A percentile compares a stretch with the other conserved stretches of the same genome.
Conservation (phyloP, 768 basidiomycete species). For the Termitomyces sp. region DNA sequence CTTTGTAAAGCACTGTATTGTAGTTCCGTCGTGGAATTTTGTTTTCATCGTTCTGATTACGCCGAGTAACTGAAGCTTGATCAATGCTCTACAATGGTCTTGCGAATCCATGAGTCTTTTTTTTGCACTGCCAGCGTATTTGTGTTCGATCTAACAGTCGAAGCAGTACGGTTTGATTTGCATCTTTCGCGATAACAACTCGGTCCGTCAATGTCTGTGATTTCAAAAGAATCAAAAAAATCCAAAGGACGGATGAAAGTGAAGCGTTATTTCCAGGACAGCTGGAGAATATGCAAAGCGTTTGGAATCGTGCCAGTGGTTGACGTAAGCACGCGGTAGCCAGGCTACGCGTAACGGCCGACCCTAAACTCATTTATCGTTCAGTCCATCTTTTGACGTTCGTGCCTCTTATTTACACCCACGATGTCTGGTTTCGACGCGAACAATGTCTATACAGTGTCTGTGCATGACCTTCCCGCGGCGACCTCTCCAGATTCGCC, state of each 20-base stretch:
- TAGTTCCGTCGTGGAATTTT: neutral
- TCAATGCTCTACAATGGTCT: neutral
- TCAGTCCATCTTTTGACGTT: slow-evolving; percentile 8
- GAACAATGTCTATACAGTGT: slow-evolving; percentile 77
- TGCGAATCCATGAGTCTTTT: neutral
- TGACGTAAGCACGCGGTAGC: slow-evolving; percentile 22
- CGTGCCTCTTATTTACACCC: slow-evolving; percentile 5
- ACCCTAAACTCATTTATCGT: slow-evolving; percentile 24
- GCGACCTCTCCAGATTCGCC: slow-evolving; percentile 64
- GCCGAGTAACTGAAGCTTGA: neutral
- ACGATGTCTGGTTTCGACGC: slow-evolving; percentile 87
- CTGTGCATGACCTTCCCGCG: slow-evolving; percentile 64
- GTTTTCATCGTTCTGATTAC: neutral
- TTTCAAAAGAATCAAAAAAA: slow-evolving; percentile 17
- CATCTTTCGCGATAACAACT: too few relatives aligned
- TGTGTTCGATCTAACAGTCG: neutral
- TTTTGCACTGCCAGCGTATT: neutral
- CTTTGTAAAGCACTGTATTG: slow-evolving; percentile 9
- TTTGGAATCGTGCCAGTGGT: too few relatives aligned
- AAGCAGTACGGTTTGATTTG: neutral
- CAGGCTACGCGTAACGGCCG: slow-evolving; percentile 21
- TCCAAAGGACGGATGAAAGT: slow-evolving; percentile 19
- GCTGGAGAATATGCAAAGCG: too few relatives aligned
- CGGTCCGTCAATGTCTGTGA: too few relatives aligned
- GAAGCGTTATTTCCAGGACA: too few relatives aligned